Evolutionary conservation across 2,329 filamentous ascomycete species (phyloP), one percentile per base, ranked within the genome.

Genomic region (Alternaria sp.): DNA sequence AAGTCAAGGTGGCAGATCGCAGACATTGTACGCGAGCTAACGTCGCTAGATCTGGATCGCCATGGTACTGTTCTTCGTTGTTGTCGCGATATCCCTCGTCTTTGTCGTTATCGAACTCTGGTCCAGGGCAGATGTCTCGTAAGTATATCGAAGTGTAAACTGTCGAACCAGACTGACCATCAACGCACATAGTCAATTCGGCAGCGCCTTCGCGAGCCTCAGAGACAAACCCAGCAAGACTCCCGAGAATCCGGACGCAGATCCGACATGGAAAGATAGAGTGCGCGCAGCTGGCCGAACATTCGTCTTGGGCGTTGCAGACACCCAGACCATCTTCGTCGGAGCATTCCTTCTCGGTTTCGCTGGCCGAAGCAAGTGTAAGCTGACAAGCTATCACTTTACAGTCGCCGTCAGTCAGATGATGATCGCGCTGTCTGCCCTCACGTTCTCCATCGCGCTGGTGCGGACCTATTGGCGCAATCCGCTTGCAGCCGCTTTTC

Each of bases 141-240:
- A 1, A 17, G n/a, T 40, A 17, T 0, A 0, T 10, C 15, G 32
- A 3, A 15, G 6, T 1, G n/a, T n/a, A n/a, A 6, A 1, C 8
- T 15, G 32, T 7, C 2, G 1, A 1, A 36, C 13, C 0, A 36
- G 13, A 4, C 32, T 36, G n/a, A 40, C 1, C 15, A 1, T 40
- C 15, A 4, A 40, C 8, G 32, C 4, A 40, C 0, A n/a, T 10
- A 47, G 45, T n/a, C 21, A 26, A 17, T 47, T n/a, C 0, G 4
- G 23, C 13, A 47, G 23, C 13, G 12, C 25, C 13, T 47, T 47
- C 9, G 45, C 45, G 6, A 26, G 45, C 5, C 5, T 47, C 5
- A 4, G 45, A n/a, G 45, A 47, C 13, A 47, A 47, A 6, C 45
- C 21, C 15, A 26, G n/a, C 13, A 25, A 47, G 36, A 40, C 36